Percentiles rank a stretch among this genome's conserved stretches.
phyloP scores from a whole-genome alignment of 2,329 filamentous ascomycete species.

The Colletotrichum gigasporum region DNA sequence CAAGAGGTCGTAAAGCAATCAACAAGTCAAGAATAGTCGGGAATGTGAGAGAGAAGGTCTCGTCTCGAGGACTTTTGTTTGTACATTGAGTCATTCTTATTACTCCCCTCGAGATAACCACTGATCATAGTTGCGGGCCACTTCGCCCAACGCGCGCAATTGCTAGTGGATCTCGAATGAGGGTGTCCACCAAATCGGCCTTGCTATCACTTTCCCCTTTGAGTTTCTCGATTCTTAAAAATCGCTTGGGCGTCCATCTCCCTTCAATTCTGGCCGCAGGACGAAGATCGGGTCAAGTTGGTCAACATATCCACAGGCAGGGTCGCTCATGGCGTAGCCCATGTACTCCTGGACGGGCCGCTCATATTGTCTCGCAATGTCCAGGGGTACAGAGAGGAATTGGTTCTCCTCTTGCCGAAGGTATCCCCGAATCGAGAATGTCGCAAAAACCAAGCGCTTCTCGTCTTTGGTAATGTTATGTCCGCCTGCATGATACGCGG shows the following conservation, averaged over 20 bases:
- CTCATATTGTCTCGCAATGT: slow-evolving; percentile 5
- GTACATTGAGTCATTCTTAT: too few relatives aligned
- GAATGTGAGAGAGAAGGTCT: too few relatives aligned
- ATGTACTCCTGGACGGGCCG: slow-evolving; percentile 14
- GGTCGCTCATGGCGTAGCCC: slow-evolving; percentile 20
- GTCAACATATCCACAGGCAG: slow-evolving; percentile 24
- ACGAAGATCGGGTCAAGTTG: slow-evolving; percentile 21
- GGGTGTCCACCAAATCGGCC: too few relatives aligned
- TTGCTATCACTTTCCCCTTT: not conserved
- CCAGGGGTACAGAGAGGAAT: slow-evolving; percentile 7
- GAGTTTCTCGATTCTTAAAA: not conserved
- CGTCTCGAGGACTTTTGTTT: too few relatives aligned
- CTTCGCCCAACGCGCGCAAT: too few relatives aligned
- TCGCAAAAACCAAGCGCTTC: slow-evolving; percentile 15
- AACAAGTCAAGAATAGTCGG: too few relatives aligned
- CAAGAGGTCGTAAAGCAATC: too few relatives aligned
- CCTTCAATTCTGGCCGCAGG: slow-evolving; percentile 16
- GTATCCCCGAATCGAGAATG: slow-evolving; percentile 17
- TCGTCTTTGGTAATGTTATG: slow-evolving; percentile 33
- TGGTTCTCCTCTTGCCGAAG: slow-evolving; percentile 26
- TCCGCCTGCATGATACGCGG: slow-evolving; percentile 36
- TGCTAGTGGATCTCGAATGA: too few relatives aligned
- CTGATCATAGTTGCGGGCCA: too few relatives aligned
- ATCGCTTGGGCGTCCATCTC: slow-evolving; percentile 5
- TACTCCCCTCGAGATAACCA: too few relatives aligned